phyloP scores from a whole-genome alignment of 2,329 filamentous ascomycete genomes.

The Fusarium sp. region DNA sequence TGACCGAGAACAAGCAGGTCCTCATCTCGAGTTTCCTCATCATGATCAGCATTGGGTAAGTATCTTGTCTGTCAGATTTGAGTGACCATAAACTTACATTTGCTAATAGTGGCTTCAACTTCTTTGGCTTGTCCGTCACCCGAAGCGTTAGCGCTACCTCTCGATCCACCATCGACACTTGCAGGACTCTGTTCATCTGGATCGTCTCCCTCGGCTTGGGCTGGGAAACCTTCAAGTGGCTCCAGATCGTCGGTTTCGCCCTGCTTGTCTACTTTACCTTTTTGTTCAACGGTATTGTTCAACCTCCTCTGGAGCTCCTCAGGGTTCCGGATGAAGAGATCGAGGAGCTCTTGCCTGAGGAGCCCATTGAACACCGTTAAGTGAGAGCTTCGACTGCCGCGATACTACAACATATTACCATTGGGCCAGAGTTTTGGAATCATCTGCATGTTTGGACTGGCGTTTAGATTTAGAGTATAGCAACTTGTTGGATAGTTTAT shows the following conservation, averaged over 20 bases:
- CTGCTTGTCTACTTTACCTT: slow-evolving; percentile 97
- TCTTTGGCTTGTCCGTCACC: slow-evolving; percentile 96
- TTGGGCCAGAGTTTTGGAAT: neutral
- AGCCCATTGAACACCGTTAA: slow-evolving; percentile 79
- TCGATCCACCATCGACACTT: slow-evolving; percentile 96
- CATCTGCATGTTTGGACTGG: slow-evolving; percentile 7
- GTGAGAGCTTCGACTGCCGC: neutral
- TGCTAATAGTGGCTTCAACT: slow-evolving; percentile 86
- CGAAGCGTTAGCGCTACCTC: slow-evolving; percentile 90
- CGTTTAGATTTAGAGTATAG: slow-evolving; percentile 16
- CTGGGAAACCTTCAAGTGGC: slow-evolving; percentile 98
- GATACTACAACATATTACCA: neutral
- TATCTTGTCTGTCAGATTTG: neutral
- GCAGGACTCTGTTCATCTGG: slow-evolving; percentile 98
- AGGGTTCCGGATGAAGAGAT: slow-evolving; percentile 63
- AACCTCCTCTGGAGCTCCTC: slow-evolving; percentile 80
- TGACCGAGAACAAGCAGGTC: slow-evolving; percentile 78
- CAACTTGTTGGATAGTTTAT: slow-evolving; percentile 13
- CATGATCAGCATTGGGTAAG: slow-evolving; percentile 96
- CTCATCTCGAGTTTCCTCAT: slow-evolving; percentile 85
- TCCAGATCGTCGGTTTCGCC: slow-evolving; percentile 90
- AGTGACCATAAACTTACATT: slow-evolving; percentile 31
- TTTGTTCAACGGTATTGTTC: slow-evolving; percentile 93
- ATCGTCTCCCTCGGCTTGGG: slow-evolving; percentile 90
- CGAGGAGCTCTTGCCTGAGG: slow-evolving; percentile 80